These are phyloP conservation scores for Tulasnella sp. DNA, from an alignment of 768 basidiomycete species.

Conservation along the genomic window DNA sequence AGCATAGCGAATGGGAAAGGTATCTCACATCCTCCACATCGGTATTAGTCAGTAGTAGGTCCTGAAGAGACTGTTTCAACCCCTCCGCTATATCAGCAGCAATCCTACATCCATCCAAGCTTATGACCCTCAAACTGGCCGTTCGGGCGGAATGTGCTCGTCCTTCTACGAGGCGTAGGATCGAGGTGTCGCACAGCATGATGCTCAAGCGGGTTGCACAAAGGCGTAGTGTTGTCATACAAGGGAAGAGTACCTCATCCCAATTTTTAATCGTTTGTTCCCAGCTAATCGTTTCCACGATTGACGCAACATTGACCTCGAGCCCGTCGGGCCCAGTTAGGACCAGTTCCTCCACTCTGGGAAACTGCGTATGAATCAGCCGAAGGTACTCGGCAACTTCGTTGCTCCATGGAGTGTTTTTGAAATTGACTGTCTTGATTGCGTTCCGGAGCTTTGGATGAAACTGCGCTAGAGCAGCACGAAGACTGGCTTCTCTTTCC, in stretches of 20 bases:
- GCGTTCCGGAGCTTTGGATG: not conserved
- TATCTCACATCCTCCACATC: not conserved
- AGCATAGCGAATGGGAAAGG: no score
- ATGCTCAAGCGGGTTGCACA: not conserved
- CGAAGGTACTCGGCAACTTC: not conserved
- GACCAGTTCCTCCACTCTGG: not conserved
- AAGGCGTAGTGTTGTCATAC: not conserved
- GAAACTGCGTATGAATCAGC: not conserved
- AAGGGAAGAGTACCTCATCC: not conserved
- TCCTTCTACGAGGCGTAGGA: not conserved
- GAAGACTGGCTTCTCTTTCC: not conserved
- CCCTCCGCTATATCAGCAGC: not conserved
- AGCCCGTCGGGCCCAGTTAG: not conserved
- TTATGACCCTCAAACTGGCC: not conserved
- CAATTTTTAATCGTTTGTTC: not conserved
- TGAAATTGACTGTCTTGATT: not conserved
- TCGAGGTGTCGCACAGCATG: not conserved
- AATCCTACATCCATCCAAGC: not conserved
- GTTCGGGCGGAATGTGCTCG: not conserved
- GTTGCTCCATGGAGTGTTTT: not conserved
- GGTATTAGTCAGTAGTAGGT: not conserved
- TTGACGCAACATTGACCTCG: not conserved
- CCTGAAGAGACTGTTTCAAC: not conserved
- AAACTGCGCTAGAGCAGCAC: not conserved
- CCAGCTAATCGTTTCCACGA: not conserved